Evolutionary conservation across 2,329 filamentous ascomycete genomes (phyloP), one percentile per base, ranked within the genome.

Genomic region (Venturiaceae sp.): DNA sequence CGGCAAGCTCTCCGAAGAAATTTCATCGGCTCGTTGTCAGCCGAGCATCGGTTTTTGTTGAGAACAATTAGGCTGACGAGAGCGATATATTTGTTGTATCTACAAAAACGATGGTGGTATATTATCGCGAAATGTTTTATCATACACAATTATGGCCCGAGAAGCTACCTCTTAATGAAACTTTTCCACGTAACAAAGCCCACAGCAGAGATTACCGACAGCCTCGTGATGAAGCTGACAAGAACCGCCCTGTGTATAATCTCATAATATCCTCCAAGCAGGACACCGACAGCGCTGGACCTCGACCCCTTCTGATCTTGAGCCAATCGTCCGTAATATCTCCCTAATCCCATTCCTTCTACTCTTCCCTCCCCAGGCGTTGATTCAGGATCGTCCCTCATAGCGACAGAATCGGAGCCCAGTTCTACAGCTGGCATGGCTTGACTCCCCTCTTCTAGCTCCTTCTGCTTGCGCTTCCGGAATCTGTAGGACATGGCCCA

Each of bases 181-280:
- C 9, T 50, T 14, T 23, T 58, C 55, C 39, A 53, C 16, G 26
- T 28, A n/a, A 33, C 28, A 36, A 32, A 47, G n/a, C 39, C 55
- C 13, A 58, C 16, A 6, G 30, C 44, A 3, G 60, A 58, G 53
- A 59, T 56, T 3, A 57, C 34, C 7, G 58, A 39, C 11, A 72
- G 59, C 30, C 52, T 53, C 11, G 32, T 21, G 9, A 13, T 62
- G 55, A 79, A 63, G 8, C 75, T 72, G 11, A 73, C 65, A 16
- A 71, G 70, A 3, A 81, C 76, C 3, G 77, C 76, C 62, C 67
- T 72, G 57, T 76, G 68, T 19, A 80, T 72, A 60, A 79, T 72
- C 52, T 77, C 75, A 65, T 80, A 80, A 60, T 81, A 81, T 13
- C 78, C 78, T 63, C 80, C 76, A 5, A 80, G 66, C 71, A 80